Evolutionary conservation across 2,329 filamentous ascomycete genomes (phyloP), one percentile per base, ranked within the genome.

Genomic region (Metarhizium sp.): DNA sequence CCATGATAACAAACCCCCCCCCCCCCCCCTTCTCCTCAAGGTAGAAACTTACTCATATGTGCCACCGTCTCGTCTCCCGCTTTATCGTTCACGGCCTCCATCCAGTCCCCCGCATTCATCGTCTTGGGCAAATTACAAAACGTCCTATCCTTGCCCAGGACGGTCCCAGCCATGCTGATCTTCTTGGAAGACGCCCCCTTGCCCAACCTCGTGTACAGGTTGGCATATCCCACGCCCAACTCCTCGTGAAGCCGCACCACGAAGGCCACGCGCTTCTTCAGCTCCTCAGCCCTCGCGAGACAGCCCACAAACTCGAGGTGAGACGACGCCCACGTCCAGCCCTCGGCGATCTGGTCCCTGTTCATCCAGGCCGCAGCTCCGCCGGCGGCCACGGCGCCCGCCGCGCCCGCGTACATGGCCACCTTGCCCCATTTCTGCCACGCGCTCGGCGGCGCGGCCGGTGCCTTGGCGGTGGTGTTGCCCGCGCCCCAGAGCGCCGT

Each of bases 251-350:
- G 73, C 57, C 78, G 76, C n/a, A 81, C 77, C 67, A 96, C 77
- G 58, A 75, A 79, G n/a, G 77, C 73, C 10, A 96, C 78, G 36
- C 94, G 83, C 65, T 84, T 81, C 62, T 85, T 84, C 60, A 97
- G 75, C 66, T 96, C 91, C 63, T 92, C 87, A 4, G 84, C 84
- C n/a, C 89, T 84, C 50, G 88, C 87, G 7, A 99, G 79, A 64
- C 90, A 95, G 2, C 91, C 90, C 1, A 97, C 89, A 64, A 97
- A 99, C 69, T 94, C 89, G 30, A 99, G 82, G 71, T 99, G 94
- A 40, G 89, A 94, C 16, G 87, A 84, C 14, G 89, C 89, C 91
- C 92, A 97, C 10, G 77, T 77, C 74, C 86, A 86, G 7, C 92
- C 88, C 57, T 86, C 79, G 2, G 80, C 82, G 58, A 97, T 82